phyloP scores from a whole-genome alignment of 306 rosid species.

The Carpinus fangiana region DNA sequence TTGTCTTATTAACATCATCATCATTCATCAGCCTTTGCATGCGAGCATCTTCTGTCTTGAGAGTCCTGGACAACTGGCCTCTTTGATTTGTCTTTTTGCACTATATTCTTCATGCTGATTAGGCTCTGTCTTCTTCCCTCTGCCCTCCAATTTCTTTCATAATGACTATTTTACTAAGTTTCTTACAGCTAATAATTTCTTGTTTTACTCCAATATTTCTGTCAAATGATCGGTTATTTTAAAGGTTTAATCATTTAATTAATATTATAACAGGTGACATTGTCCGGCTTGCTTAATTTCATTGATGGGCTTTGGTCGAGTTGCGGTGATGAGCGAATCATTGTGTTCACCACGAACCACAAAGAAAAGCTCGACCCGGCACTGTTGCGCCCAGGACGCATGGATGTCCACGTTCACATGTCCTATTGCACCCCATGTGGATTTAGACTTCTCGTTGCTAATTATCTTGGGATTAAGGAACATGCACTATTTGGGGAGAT shows the following conservation, averaged over 20 bases:
- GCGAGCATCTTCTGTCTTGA: neutral
- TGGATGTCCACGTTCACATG: constrained; percentile 58
- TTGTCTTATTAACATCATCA: neutral
- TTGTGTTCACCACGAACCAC: constrained; percentile 53
- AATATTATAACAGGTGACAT: constrained; percentile 29
- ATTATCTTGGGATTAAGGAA: constrained; percentile 40
- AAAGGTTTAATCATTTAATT: no score
- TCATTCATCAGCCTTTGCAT: neutral
- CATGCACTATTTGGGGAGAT: constrained; percentile 31
- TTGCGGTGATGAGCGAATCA: constrained; percentile 55
- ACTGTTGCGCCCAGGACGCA: constrained; percentile 47
- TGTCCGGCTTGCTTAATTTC: constrained; percentile 52
- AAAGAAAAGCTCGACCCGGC: constrained; percentile 48
- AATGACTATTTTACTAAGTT: neutral
- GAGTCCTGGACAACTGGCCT: neutral
- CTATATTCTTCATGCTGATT: no score
- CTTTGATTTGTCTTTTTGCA: neutral
- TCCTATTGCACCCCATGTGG: constrained; percentile 53
- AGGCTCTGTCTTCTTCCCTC: neutral
- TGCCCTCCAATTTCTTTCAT: neutral
- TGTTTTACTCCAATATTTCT: neutral
- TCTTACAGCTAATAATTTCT: no score
- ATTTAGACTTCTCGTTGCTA: constrained; percentile 31
- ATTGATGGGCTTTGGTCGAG: constrained; percentile 51
- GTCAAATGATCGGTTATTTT: no score